phyloP scores from a whole-genome alignment of 225 moss, liverwort and hornwort genomes.

The Takakia lepidozioides region DNA sequence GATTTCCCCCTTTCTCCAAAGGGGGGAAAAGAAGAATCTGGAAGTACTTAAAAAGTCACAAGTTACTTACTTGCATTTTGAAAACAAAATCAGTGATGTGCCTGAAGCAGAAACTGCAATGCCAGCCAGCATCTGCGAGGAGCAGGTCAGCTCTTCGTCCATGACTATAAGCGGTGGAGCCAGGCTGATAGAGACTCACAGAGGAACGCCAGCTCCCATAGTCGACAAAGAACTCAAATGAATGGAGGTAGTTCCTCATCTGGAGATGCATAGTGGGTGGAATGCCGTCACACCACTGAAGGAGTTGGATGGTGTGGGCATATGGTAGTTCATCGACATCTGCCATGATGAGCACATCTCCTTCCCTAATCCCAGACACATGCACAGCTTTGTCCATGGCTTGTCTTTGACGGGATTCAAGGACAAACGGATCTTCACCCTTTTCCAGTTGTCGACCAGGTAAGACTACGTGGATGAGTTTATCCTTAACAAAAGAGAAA shows the following conservation, averaged over 20 bases:
- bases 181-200: constrained; percentile 28
- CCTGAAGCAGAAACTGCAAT: constrained; percentile 81
- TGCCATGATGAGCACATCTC: constrained; percentile 66
- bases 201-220: constrained; percentile 56
- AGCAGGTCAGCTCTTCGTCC: constrained; percentile 44
- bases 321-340: constrained; percentile 77
- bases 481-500: constrained; percentile 41
- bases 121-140: constrained; percentile 79
- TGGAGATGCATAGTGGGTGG: constrained; percentile 61
- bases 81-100: constrained; percentile 59
- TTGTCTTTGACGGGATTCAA: constrained; percentile 40
- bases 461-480: constrained; percentile 38
- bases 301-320: constrained; percentile 55
- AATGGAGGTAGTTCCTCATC: constrained; percentile 59
- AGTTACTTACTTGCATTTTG: no score
- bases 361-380: constrained; percentile 35
- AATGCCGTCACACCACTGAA: constrained; percentile 68
- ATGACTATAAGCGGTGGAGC: constrained; percentile 27
- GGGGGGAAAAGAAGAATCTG: no score
- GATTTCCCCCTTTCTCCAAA: no score
- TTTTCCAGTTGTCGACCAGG: constrained; percentile 21
- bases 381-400: constrained; percentile 26
- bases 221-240: constrained; percentile 70
- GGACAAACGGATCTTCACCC: constrained; percentile 46
- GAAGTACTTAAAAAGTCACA: no score